Conservation (phyloP, 331 rosid species). For the Acacia concinna region DNA sequence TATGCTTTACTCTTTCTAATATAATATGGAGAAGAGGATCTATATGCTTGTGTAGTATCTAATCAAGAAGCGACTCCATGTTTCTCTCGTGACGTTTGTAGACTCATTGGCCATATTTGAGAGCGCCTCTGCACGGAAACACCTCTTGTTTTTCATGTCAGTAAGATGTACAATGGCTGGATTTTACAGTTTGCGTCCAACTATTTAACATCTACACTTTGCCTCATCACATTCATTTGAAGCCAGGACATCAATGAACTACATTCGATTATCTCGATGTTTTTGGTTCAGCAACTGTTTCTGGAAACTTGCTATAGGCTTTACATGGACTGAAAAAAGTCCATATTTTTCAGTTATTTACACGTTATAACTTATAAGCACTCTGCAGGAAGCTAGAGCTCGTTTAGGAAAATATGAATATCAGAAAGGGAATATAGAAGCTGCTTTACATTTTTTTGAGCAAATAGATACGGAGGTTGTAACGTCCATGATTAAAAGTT, state of each 20-base stretch:
- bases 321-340: not conserved
- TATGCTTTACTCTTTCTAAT: slow-evolving; percentile 14
- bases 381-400: slow-evolving; percentile 93
- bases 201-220: not conserved
- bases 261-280: not conserved
- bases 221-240: not conserved
- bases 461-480: slow-evolving; percentile 69
- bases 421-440: slow-evolving; percentile 88
- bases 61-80: not conserved
- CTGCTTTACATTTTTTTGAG: slow-evolving; percentile 87
- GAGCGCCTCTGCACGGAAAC: not conserved
- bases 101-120: not conserved
- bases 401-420: slow-evolving; percentile 86
- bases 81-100: not conserved
- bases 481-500: slow-evolving; percentile 64
- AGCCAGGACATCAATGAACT: not conserved
- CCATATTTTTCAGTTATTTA: not conserved
- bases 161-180: not conserved
- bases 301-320: not conserved
- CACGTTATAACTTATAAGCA: slow-evolving; percentile 13
- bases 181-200: not conserved
- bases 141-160: not conserved
- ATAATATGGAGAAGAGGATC: not conserved
- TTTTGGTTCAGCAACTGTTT: not conserved
- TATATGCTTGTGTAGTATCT: not conserved